Evolutionary conservation across 495 filamentous ascomycete species (phyloP).

Genomic region (Tirmania nivea): DNA sequence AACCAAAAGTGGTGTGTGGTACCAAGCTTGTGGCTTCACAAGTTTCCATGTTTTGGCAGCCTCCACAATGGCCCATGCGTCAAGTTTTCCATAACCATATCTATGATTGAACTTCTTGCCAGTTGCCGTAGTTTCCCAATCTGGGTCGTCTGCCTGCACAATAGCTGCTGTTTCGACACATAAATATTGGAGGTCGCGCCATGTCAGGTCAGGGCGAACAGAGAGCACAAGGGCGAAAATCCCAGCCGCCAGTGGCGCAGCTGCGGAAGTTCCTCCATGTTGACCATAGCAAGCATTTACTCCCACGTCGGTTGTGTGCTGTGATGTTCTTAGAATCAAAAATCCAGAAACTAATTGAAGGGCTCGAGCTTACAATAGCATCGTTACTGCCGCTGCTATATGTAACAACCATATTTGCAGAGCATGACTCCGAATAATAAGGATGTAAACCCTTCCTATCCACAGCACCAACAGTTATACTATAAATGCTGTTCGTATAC

Average conservation of each 20-base stretch:
- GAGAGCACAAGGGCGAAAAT: conserved; percentile 82
- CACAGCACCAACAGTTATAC: conserved; percentile 85
- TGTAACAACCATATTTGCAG: conserved; percentile 81
- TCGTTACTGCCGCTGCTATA: conserved; percentile 82
- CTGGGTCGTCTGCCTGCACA: conserved; percentile 47
- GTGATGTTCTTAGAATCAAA: conserved; percentile 7
- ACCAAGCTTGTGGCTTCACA: conserved; percentile 97
- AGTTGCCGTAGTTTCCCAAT: conserved; percentile 59
- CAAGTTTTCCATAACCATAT: conserved; percentile 87
- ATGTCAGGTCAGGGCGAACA: conserved; percentile 66
- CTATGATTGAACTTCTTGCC: conserved; percentile 81
- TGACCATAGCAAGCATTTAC: conserved; percentile 47
- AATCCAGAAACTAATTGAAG: neutral
- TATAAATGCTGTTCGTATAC: conserved; percentile 98
- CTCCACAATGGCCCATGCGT: conserved; percentile 68
- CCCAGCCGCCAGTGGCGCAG: conserved; percentile 76
- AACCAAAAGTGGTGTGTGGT: conserved; percentile 73
- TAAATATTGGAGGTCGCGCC: conserved; percentile 89
- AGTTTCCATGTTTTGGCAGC: conserved; percentile 63
- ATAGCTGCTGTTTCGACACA: conserved; percentile 67
- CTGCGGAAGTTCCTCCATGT: conserved; percentile 93
- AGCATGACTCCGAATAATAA: conserved; percentile 88
- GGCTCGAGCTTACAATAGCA: conserved; percentile 36
- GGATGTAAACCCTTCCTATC: conserved; percentile 69
- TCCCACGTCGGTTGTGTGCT: conserved; percentile 89